A percentile compares a stretch with the other conserved stretches of the same genome.
These are phyloP conservation scores for Xylaria sp. DNA, from an alignment of 2,329 filamentous ascomycete species.

Conservation along the genomic window DNA sequence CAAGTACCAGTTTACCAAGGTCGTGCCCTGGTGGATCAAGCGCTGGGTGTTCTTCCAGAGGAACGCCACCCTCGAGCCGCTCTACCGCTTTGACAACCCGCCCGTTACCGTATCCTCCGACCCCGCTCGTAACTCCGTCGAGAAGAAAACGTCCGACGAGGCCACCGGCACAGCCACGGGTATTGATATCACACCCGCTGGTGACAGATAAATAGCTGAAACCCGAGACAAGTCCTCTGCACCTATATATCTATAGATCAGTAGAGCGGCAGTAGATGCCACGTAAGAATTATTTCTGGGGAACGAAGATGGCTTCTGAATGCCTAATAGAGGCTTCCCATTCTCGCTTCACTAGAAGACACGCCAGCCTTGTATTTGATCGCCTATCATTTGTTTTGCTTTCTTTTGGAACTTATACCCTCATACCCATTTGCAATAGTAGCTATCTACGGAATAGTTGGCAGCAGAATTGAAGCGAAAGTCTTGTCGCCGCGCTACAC, in stretches of 20 bases:
- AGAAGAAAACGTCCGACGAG: slow-evolving; percentile 18
- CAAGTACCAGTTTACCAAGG: slow-evolving; percentile 52
- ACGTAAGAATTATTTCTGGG: background rate
- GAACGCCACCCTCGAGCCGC: slow-evolving; percentile 45
- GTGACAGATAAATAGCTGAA: background rate
- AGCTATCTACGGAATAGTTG: slow-evolving; percentile 3
- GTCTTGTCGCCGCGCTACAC: background rate
- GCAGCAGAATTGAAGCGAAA: slow-evolving; percentile 1
- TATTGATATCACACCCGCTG: slow-evolving; percentile 4
- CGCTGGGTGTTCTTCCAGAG: slow-evolving; percentile 47
- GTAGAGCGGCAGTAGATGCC: slow-evolving; percentile 1
- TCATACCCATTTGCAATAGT: slow-evolving; percentile 18
- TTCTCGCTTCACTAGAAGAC: background rate
- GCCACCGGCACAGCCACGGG: slow-evolving; percentile 16
- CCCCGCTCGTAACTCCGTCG: slow-evolving; percentile 18
- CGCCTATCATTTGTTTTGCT: background rate
- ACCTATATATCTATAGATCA: background rate
- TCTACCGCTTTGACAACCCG: slow-evolving; percentile 46
- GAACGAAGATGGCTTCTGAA: background rate
- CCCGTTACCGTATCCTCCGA: slow-evolving; percentile 9
- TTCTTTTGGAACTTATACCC: slow-evolving; percentile 24
- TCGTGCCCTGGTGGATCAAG: slow-evolving; percentile 53
- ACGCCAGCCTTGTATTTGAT: background rate
- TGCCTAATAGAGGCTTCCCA: background rate
- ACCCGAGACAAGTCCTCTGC: background rate